Evolutionary conservation across 2,329 filamentous ascomycete genomes (phyloP).

Genomic region (Diaporthe sp.): DNA sequence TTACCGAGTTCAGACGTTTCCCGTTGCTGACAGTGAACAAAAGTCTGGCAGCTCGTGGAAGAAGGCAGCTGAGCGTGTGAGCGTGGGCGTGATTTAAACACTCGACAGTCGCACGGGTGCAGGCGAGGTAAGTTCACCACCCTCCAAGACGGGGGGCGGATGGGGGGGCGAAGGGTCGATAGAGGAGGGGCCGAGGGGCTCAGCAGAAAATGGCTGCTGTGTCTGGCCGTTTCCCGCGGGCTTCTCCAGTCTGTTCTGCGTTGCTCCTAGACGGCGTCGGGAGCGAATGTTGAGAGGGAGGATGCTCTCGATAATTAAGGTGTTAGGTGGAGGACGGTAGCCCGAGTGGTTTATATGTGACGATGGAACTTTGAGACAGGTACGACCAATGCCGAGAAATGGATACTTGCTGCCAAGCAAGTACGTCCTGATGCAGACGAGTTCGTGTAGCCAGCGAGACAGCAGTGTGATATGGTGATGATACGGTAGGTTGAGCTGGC

Average conservation of each 20-base stretch:
- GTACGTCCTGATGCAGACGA: slow-evolving; percentile 27
- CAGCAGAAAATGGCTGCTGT: slow-evolving; percentile 10
- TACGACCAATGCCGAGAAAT: slow-evolving; percentile 36
- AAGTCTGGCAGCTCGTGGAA: slow-evolving; percentile 11
- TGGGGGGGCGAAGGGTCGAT: slow-evolving; percentile 11
- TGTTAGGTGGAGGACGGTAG: neutral
- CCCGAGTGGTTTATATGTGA: slow-evolving; percentile 25
- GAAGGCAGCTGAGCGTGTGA: slow-evolving; percentile 15
- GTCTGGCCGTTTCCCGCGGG: slow-evolving; percentile 10
- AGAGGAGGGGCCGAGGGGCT: slow-evolving; percentile 15
- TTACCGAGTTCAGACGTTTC: slow-evolving; percentile 5
- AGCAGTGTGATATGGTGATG: neutral
- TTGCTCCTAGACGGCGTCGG: neutral
- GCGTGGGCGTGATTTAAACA: slow-evolving; percentile 15
- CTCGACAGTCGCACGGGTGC: slow-evolving; percentile 1
- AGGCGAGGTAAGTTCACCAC: slow-evolving; percentile 32
- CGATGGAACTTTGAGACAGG: slow-evolving; percentile 17
- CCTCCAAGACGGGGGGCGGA: slow-evolving; percentile 20
- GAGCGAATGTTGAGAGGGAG: neutral
- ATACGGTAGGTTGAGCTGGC: slow-evolving; percentile 24
- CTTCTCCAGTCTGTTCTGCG: neutral
- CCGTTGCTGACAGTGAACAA: slow-evolving; percentile 10
- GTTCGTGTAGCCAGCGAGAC: slow-evolving; percentile 33
- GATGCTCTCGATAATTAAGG: neutral
- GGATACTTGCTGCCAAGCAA: slow-evolving; percentile 37